Base-by-base conservation (phyloP, 2,329 filamentous ascomycete species). In the Clonostachys sp. region DNA sequence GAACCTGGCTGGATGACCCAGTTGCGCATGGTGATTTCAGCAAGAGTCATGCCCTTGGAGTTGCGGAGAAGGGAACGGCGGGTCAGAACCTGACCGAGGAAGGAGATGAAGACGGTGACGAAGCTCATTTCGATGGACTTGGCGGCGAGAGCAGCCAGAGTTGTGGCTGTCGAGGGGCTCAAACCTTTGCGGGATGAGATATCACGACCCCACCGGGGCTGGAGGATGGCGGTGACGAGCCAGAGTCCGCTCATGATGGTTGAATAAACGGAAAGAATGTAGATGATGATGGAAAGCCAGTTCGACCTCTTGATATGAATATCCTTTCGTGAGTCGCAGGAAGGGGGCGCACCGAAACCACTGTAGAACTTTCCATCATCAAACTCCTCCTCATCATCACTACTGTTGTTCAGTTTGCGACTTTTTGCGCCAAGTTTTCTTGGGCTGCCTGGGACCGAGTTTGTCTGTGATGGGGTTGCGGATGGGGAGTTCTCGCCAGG, bases 71-170 rank as follows among this genome's bases (percentile, higher is more conserved):
- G 77, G 0, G 87, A 84, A 47, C 85, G 71, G 17, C 86, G 75
- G n/a, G 81, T 89, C 14, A 92, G 66, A 0, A 87, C 78, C 60
- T 94, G 89, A 0, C 89, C 89, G 0, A 91, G 61, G 47, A 87
- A 87, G 0, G 84, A 78, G 2, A 91, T 84, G 50, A 89, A 87
- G 0, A 89, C 83, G 0, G 87, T 89, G 5, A 89, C 86, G 57
- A 91, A 92, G 0, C 84, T 83, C 53, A 91, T 60, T 64, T 92
- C 89, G 43, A 91, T 88, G 0, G 84, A 79, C 64, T 91, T 92
- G 8, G 88, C 86, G 35, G 89, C 68, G 3, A 89, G 64, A 0
- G 86, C 78, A n/a, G 81, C 83, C 1, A 91, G 58, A 2, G 88
- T 65, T 1, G 81, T 83, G 0, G 88, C 87, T 2, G 81, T 84